A percentile compares a stretch with the other conserved stretches of the same genome.
Evolutionary conservation across 208 protist species (phyloP).

Genomic region (Crithidia expoeki): DNA sequence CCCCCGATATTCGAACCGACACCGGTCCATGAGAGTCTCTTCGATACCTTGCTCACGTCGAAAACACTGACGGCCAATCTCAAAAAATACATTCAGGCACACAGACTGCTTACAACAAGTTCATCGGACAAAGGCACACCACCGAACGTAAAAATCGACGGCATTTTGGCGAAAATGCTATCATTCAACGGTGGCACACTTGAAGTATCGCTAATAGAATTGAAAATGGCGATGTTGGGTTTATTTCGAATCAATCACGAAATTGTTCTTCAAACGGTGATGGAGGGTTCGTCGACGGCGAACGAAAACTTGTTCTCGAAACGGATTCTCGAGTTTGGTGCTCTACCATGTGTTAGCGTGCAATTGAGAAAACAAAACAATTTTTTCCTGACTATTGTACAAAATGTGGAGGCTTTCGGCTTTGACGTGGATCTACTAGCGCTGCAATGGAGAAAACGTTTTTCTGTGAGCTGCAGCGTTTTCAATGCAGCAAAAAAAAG

Average conservation of each 20-base stretch:
- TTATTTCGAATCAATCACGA: constrained; percentile 56
- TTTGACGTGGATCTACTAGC: constrained; percentile 60
- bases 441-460: constrained; percentile 57
- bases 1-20: constrained; percentile 7
- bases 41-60: constrained; percentile 44
- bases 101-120: constrained; percentile 39
- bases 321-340: constrained; percentile 45
- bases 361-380: constrained; percentile 58
- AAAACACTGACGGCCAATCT: constrained; percentile 55
- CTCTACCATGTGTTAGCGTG: constrained; percentile 44
- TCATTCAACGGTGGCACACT: constrained; percentile 16
- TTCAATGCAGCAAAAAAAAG: constrained; percentile 58
- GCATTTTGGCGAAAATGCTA: constrained; percentile 32
- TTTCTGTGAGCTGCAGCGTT: constrained; percentile 59
- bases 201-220: constrained; percentile 42
- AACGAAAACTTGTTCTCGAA: constrained; percentile 37
- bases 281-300: constrained; percentile 33
- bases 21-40: constrained; percentile 12
- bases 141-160: constrained; percentile 52
- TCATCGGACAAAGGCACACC: constrained; percentile 19
- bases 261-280: constrained; percentile 57
- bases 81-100: constrained; percentile 49
- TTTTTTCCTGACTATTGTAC: constrained; percentile 69
- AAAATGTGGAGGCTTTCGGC: constrained; percentile 56
- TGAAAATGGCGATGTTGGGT: constrained; percentile 39